Conservation (phyloP, 192 early-diverging fungal genomes). For the Phlyctochytrium arcticum region DNA sequence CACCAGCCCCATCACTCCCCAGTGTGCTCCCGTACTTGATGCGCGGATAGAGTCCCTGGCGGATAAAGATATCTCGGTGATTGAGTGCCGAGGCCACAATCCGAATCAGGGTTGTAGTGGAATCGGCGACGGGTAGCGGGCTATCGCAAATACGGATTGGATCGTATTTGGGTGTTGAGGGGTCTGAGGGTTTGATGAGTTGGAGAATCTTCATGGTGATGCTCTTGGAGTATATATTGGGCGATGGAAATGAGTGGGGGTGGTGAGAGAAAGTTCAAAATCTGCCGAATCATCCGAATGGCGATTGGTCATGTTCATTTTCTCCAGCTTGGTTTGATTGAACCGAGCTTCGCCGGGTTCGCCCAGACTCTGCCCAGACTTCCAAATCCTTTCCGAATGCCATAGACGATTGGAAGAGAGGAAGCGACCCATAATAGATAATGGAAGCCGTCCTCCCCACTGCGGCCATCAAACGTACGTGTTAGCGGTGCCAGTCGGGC, state of each 20-base stretch:
- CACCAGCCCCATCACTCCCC: constrained; percentile 58
- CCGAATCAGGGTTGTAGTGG: constrained; percentile 8
- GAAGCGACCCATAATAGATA: too few species aligned
- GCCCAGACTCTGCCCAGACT: too few species aligned
- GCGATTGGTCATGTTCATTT: too few species aligned
- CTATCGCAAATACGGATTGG: background rate
- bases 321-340: too few species aligned
- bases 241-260: too few species aligned
- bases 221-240: too few species aligned
- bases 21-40: constrained; percentile 49
- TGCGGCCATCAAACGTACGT: constrained; percentile 20
- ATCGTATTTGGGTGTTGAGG: background rate
- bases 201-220: constrained; percentile 9
- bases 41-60: constrained; percentile 52
- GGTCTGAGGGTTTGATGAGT: background rate
- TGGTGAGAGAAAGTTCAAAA: too few species aligned
- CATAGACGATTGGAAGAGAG: too few species aligned
- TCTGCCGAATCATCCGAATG: too few species aligned
- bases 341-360: too few species aligned
- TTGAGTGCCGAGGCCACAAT: constrained; percentile 38
- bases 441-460: constrained; percentile 22
- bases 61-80: constrained; percentile 48
- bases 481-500: too few species aligned
- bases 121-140: background rate
- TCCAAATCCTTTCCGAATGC: too few species aligned